These are phyloP conservation scores for Fonsecaea monophora DNA, from an alignment of 2,329 filamentous ascomycete species.

Conservation along the genomic window DNA sequence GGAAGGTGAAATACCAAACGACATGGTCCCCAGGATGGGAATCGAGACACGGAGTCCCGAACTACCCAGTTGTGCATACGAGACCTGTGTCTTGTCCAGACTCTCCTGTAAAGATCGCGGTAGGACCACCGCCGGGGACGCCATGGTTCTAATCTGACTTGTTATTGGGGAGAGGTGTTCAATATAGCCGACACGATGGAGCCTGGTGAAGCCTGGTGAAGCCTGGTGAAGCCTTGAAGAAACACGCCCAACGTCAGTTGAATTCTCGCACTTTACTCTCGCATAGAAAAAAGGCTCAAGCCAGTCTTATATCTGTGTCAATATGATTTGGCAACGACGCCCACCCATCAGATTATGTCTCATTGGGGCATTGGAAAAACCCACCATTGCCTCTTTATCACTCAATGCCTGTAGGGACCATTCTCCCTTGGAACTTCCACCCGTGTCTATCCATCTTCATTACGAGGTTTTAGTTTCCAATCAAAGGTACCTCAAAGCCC, in stretches of 20 bases:
- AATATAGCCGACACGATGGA: background rate
- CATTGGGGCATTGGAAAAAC: background rate
- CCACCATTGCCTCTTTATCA: no score
- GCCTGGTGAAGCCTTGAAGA: background rate
- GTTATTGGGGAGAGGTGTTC: background rate
- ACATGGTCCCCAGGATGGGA: constrained; percentile 64
- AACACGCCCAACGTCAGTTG: background rate
- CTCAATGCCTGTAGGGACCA: background rate
- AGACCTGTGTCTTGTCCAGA: constrained; percentile 56
- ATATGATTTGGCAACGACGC: background rate
- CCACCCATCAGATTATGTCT: background rate
- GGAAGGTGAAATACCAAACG: constrained; percentile 42
- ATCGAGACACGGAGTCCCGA: constrained; percentile 64
- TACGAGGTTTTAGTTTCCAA: background rate
- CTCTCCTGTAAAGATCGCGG: constrained; percentile 36
- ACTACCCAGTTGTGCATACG: constrained; percentile 59
- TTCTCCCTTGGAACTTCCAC: no score
- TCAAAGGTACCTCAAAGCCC: background rate
- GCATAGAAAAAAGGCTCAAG: no score
- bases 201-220: background rate
- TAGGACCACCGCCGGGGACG: background rate
- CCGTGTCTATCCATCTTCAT: background rate
- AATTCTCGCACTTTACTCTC: background rate
- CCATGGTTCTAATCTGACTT: background rate
- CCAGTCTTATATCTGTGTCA: background rate